Conservation (phyloP, 2,329 filamentous ascomycete genomes). For the Aspergillus piperis region DNA sequence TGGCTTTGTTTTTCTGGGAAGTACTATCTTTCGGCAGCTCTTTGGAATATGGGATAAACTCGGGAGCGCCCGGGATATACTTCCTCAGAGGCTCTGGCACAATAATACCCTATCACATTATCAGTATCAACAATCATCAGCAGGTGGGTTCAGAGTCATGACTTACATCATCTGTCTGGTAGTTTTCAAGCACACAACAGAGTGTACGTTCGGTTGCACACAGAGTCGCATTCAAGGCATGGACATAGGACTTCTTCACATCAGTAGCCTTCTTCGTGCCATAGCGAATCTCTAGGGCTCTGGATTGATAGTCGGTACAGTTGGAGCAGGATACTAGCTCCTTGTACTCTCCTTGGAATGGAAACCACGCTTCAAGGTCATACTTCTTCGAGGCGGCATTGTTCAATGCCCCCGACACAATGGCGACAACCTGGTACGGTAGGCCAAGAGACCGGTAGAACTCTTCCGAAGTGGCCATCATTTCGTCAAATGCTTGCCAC, state of each 20-base stretch:
- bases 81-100: conserved; percentile 83
- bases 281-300: conserved; percentile 89
- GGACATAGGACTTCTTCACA: conserved; percentile 87
- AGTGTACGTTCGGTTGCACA: conserved; percentile 89
- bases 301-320: conserved; percentile 95
- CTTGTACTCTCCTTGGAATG: conserved; percentile 96
- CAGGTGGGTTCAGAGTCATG: neutral
- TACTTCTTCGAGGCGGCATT: conserved; percentile 89
- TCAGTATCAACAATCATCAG: conserved; percentile 21
- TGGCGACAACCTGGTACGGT: conserved; percentile 88
- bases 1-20: conserved; percentile 57
- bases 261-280: conserved; percentile 85
- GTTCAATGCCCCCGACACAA: conserved; percentile 94
- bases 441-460: conserved; percentile 90
- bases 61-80: conserved; percentile 85
- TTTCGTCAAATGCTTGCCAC: conserved; percentile 90
- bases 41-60: conserved; percentile 85
- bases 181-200: conserved; percentile 96
- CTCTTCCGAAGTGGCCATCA: conserved; percentile 88
- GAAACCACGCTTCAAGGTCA: conserved; percentile 95
- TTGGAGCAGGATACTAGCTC: conserved; percentile 97
- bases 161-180: conserved; percentile 80
- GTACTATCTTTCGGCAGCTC: conserved; percentile 77
- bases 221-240: conserved; percentile 86
- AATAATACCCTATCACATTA: conserved; percentile 62